A percentile compares a stretch with the other conserved stretches of the same genome.
These are phyloP conservation scores for Chrysosporium keratinophilum DNA, from an alignment of 2,329 filamentous ascomycete genomes.

Conservation along the genomic window DNA sequence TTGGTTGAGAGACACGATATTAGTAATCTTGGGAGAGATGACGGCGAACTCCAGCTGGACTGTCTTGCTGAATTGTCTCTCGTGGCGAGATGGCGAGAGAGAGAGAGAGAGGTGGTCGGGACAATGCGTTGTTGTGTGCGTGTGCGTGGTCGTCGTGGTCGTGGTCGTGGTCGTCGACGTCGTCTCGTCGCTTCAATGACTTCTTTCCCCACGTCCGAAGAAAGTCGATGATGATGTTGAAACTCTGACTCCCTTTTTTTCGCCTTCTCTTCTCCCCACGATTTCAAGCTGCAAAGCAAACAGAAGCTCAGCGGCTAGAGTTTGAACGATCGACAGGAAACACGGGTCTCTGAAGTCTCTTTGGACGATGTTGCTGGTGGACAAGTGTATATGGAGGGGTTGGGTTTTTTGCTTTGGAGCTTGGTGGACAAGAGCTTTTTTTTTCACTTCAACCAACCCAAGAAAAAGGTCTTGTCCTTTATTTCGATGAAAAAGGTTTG, in stretches of 20 bases:
- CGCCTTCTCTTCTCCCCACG: conserved; percentile 1
- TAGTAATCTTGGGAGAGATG: conserved; percentile 5
- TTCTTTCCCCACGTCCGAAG: background rate
- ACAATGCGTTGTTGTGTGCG: background rate
- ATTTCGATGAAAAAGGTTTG: conserved; percentile 6
- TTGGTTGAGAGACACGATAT: background rate
- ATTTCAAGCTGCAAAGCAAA: background rate
- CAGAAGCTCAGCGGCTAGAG: conserved; percentile 6
- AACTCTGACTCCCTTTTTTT: background rate
- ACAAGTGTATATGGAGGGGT: conserved; percentile 3
- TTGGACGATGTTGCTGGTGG: background rate
- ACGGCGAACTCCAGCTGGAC: background rate
- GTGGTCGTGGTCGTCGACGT: background rate
- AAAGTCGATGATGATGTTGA: conserved; percentile 3
- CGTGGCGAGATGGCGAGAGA: background rate
- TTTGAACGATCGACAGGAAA: conserved; percentile 8
- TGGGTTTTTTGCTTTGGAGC: conserved; percentile 1
- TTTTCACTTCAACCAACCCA: background rate
- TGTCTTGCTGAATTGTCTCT: background rate
- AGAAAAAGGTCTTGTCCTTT: background rate
- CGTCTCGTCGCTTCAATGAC: background rate
- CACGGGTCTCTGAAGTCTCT: conserved; percentile 7
- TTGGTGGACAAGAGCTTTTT: background rate
- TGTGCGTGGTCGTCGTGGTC: background rate
- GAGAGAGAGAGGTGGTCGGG: background rate